phyloP scores from a whole-genome alignment of 1,139 yeast species.

The Kurtzmaniella quercitrusa region DNA sequence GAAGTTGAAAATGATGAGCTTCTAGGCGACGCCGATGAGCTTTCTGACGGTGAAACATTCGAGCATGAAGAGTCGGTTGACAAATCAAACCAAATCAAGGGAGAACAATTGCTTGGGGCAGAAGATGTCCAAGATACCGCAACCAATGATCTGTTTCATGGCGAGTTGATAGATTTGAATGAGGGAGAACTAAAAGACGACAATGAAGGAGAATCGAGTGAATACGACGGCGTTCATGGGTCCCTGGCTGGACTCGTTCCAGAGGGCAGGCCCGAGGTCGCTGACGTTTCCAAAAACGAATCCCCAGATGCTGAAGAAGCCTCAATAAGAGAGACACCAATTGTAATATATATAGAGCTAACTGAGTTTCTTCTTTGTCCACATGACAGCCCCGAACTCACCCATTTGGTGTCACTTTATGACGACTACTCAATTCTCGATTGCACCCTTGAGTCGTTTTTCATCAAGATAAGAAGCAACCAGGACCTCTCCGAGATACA shows the following conservation, averaged over 20 bases:
- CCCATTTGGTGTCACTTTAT: slow-evolving; percentile 20
- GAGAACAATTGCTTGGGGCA: not conserved
- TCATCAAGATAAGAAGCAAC: slow-evolving; percentile 22
- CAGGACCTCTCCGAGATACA: slow-evolving; percentile 25
- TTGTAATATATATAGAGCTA: slow-evolving; percentile 17
- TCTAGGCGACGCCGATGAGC: slow-evolving; percentile 2
- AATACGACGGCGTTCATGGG: not conserved
- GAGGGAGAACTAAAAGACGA: slow-evolving; percentile 5
- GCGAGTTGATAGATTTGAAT: no score
- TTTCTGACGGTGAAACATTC: not conserved
- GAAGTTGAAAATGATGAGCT: slow-evolving; percentile 2
- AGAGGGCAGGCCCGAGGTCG: not conserved
- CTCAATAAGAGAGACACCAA: slow-evolving; percentile 12
- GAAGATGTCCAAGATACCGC: not conserved
- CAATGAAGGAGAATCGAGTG: not conserved
- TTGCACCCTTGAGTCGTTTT: slow-evolving; percentile 22
- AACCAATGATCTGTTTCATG: not conserved
- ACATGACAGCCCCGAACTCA: slow-evolving; percentile 10
- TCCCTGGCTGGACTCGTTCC: not conserved
- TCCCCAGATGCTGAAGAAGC: not conserved
- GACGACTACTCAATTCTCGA: slow-evolving; percentile 16
- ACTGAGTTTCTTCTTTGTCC: slow-evolving; percentile 24
- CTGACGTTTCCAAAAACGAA: slow-evolving; percentile 1
- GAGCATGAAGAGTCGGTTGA: no score
- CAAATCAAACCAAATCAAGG: not conserved